Percentiles rank a stretch among this genome's conserved stretches.
phyloP scores from a whole-genome alignment of 768 basidiomycete species.

The Guyanaporus albipodus region DNA sequence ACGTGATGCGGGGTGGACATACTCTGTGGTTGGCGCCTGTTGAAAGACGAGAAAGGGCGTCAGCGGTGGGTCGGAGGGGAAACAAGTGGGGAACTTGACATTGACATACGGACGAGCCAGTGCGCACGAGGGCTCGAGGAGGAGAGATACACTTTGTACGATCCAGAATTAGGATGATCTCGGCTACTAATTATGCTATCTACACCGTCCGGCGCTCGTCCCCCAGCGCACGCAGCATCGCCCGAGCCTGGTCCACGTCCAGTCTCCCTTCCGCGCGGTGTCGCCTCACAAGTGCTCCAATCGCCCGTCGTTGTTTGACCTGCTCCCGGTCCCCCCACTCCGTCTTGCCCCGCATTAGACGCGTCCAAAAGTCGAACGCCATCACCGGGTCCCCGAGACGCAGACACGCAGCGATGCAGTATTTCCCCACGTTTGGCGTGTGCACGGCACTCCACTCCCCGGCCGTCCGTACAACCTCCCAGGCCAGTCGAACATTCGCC shows the following conservation, averaged over 20 bases:
- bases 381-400: constrained; percentile 43
- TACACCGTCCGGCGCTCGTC: too few relatives aligned
- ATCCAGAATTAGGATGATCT: background rate
- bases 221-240: constrained; percentile 22
- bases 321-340: constrained; percentile 51
- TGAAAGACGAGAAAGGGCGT: constrained; percentile 22
- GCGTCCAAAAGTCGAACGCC: constrained; percentile 60
- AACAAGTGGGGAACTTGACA: constrained; percentile 34
- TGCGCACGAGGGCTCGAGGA: background rate
- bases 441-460: constrained; percentile 33
- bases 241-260: constrained; percentile 9
- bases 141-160: background rate
- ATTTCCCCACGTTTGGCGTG: constrained; percentile 48
- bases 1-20: constrained; percentile 31
- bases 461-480: constrained; percentile 41
- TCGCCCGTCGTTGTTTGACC: constrained; percentile 36
- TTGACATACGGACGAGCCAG: constrained; percentile 27
- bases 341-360: constrained; percentile 41
- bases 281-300: constrained; percentile 35
- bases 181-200: constrained; percentile 1
- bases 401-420: constrained; percentile 49
- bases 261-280: constrained; percentile 28
- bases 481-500: constrained; percentile 38
- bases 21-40: constrained; percentile 85
- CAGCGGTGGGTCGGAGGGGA: constrained; percentile 29